These are phyloP conservation scores for Melocanna baccifera DNA, from an alignment of 176 grass and related monocot genomes.

Conservation along the genomic window DNA sequence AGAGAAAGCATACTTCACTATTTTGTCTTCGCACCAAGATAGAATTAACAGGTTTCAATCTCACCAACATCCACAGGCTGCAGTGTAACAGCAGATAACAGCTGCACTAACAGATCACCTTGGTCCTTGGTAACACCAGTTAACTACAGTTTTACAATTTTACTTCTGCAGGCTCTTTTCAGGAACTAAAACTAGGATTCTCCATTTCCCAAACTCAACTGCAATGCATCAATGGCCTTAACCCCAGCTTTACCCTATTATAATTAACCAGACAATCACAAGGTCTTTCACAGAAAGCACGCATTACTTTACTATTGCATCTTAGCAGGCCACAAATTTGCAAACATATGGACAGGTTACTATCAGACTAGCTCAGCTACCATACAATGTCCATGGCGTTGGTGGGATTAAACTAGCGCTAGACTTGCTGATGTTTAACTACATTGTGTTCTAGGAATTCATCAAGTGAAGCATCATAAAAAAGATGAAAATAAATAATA, in stretches of 20 bases:
- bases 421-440: neutral
- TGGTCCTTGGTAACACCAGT: neutral
- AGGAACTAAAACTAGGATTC: constrained; percentile 3
- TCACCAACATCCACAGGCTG: neutral
- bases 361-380: constrained; percentile 2
- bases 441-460: neutral
- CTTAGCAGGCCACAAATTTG: neutral
- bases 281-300: neutral
- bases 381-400: neutral
- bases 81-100: neutral
- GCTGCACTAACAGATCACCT: constrained; percentile 4
- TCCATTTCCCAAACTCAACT: neutral
- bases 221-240: neutral
- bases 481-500: neutral
- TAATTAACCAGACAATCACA: neutral
- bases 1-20: neutral
- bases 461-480: neutral
- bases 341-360: neutral
- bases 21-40: neutral
- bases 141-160: neutral
- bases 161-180: neutral
- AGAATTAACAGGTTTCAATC: neutral
- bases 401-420: neutral
- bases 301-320: neutral
- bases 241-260: neutral